Evolutionary conservation across 2,329 filamentous ascomycete species (phyloP).

Genomic region (Trichoderma pleuroti): DNA sequence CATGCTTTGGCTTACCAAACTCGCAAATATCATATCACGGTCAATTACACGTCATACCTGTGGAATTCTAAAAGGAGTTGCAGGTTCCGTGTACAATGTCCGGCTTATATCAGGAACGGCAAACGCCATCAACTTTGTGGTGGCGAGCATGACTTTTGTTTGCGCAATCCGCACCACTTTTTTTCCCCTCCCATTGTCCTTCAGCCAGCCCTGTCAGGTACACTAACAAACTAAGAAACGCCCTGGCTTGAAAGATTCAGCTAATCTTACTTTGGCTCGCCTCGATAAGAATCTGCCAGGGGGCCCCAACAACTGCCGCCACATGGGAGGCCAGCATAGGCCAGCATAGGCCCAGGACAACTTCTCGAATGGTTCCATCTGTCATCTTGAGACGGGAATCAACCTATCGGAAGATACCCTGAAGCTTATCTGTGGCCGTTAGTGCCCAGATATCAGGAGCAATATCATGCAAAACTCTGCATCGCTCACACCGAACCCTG

Average conservation of each 20-base stretch:
- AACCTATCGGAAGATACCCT: conserved; percentile 2
- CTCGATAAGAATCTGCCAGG: not conserved
- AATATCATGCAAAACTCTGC: conserved; percentile 3
- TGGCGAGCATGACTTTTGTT: not conserved
- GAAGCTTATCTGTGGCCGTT: not conserved
- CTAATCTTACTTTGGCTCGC: not conserved
- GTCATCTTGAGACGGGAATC: not conserved
- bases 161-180: conserved; percentile 5
- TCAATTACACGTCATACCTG: not conserved
- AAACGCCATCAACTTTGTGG: not conserved
- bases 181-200: not conserved
- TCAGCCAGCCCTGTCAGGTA: not conserved
- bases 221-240: not conserved
- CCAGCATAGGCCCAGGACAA: not conserved
- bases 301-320: not conserved
- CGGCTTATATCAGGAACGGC: conserved; percentile 8
- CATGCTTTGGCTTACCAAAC: not conserved
- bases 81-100: not conserved
- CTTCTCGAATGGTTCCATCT: conserved; percentile 9
- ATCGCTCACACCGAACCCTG: conserved; percentile 5
- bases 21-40: not conserved
- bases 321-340: not conserved
- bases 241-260: not conserved
- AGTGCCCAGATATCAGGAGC: conserved; percentile 11
- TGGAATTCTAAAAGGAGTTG: not conserved